Base-by-base conservation (phyloP, 1,284 basidiomycete genomes). In the Inonotus obliquus region DNA sequence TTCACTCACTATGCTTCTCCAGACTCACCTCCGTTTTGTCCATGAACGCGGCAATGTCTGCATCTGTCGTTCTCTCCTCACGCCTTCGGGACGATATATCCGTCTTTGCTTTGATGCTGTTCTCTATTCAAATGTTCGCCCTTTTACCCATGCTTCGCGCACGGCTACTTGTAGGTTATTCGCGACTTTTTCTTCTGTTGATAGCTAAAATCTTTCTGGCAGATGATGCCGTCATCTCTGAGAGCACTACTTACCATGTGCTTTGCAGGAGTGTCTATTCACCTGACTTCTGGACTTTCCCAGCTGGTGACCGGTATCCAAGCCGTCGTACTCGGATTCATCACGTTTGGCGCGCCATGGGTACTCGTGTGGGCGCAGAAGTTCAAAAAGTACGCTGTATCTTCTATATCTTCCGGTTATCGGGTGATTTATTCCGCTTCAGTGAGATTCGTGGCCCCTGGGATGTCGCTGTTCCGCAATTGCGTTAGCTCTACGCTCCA, bases 21-120 rank as follows among this genome's bases (percentile, higher is more conserved):
- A 96, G 93, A 68, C 77, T 96, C 54, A 89, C 92, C 14, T 94
- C 93, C 25, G 92, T 96, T 25, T 74, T 99, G 45, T 96, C 94
- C 35, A 90, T 96, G 78, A 98, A 98, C 67, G 96, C 96, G 23
- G 94, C 94, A 35, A 88, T 98, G 61, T 96, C 92, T 38, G 93
- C 94, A 4, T 94, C 92, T 14, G 92, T 98, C 48, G 96, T 99
- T 38, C 81, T 99, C 59, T 95, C 95, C 29, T 98, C 95, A 27
- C 87, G 97, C 61, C 79, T 99, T 37, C 77, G 84, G 25, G 86
- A 89, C 64, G 92, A 96, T 71, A 74, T 89, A 41, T 86, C 93
- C 45, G 96, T 98, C 19, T 99, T 98, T 72, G 89, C 92, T 25
- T 81, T 99, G 53, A 84, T 96, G 68, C 78, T 97, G 54, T 91